Percentiles rank a stretch among this genome's conserved stretches.
These are phyloP conservation scores for Pyrenula aspistea DNA, from an alignment of 495 filamentous ascomycete species.

Conservation along the genomic window DNA sequence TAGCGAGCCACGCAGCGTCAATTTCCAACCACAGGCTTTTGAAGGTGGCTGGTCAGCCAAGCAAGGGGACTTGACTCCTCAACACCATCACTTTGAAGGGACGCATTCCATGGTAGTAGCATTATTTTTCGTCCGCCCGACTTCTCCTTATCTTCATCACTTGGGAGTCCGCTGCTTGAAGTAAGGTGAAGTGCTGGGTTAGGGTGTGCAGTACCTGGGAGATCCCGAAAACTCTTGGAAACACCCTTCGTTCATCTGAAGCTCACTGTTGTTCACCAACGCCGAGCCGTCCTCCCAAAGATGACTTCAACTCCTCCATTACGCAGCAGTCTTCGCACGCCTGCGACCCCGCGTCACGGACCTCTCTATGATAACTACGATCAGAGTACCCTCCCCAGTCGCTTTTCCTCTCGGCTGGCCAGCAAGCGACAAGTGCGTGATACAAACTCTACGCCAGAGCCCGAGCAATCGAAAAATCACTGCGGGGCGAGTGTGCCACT, in stretches of 20 bases:
- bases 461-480: slow-evolving; percentile 1
- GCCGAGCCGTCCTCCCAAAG: slow-evolving; percentile 4
- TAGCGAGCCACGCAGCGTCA: background rate
- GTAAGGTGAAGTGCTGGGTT: too few relatives aligned
- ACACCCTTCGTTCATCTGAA: background rate
- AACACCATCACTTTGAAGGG: slow-evolving; percentile 1
- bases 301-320: slow-evolving; percentile 61
- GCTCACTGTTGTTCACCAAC: background rate
- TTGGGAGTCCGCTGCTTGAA: too few relatives aligned
- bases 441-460: slow-evolving; percentile 26
- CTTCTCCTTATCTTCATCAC: too few relatives aligned
- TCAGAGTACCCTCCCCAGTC: slow-evolving; percentile 40
- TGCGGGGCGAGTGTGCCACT: background rate
- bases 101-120: slow-evolving; percentile 7
- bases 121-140: background rate
- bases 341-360: slow-evolving; percentile 62
- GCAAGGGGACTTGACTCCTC: background rate
- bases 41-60: background rate
- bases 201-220: too few relatives aligned
- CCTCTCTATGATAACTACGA: slow-evolving; percentile 55
- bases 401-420: slow-evolving; percentile 35
- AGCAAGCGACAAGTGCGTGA: slow-evolving; percentile 21
- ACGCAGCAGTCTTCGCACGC: slow-evolving; percentile 44
- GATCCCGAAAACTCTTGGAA: too few relatives aligned
- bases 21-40: background rate